phyloP scores from a whole-genome alignment of 2,329 filamentous ascomycete species.

The Epichloe amarillans region DNA sequence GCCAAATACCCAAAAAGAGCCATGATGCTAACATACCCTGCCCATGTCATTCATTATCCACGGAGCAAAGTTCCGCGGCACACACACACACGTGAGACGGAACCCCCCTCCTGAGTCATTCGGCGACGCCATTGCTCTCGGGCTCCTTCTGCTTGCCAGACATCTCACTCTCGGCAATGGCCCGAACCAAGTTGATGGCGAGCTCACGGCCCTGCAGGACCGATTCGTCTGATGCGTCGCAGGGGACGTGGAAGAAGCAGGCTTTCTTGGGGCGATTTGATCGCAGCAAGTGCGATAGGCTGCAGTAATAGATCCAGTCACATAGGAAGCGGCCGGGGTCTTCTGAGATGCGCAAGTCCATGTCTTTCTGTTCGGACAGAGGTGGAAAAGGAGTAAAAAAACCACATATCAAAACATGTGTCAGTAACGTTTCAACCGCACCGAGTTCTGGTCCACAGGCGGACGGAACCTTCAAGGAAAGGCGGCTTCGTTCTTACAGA shows the following conservation, averaged over 20 bases:
- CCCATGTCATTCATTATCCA: not conserved
- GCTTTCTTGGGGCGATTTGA: slow-evolving; percentile 35
- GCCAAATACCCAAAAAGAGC: not conserved
- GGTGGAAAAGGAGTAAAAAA: not conserved
- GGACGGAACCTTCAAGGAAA: too few relatives aligned
- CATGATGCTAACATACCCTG: not conserved
- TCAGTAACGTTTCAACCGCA: too few relatives aligned
- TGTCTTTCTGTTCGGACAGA: slow-evolving; percentile 17
- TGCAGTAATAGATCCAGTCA: slow-evolving; percentile 67
- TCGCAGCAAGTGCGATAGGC: slow-evolving; percentile 43
- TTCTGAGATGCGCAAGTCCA: slow-evolving; percentile 45
- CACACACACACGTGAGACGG: too few relatives aligned
- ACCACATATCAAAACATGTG: too few relatives aligned
- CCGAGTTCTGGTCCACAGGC: too few relatives aligned
- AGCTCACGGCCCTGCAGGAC: slow-evolving; percentile 38
- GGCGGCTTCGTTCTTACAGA: slow-evolving; percentile 25
- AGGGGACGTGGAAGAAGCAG: slow-evolving; percentile 61
- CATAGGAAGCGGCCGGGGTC: slow-evolving; percentile 64
- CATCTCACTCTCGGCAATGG: slow-evolving; percentile 40
- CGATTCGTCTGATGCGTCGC: slow-evolving; percentile 35
- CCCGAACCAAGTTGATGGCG: slow-evolving; percentile 39
- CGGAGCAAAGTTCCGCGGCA: not conserved
- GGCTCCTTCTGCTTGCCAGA: slow-evolving; percentile 8
- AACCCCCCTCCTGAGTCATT: not conserved
- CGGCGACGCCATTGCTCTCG: not conserved